Conservation (phyloP, 345 rosid species). For the Linum tenue region DNA sequence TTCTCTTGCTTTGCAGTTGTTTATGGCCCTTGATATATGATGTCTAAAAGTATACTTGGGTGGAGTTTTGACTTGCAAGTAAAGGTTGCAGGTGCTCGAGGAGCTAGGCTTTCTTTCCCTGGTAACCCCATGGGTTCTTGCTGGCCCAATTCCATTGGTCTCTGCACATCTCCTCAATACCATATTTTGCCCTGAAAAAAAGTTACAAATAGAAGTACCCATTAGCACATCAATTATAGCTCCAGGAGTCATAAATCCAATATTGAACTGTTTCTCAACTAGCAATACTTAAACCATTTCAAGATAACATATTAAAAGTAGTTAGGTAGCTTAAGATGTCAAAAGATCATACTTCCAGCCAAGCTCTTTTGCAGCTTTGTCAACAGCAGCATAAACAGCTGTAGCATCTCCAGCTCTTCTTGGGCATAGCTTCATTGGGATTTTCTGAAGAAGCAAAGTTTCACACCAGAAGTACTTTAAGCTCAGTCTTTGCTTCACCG, state of each 20-base stretch:
- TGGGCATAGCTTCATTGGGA: constrained; percentile 66
- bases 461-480: constrained; percentile 2
- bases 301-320: neutral
- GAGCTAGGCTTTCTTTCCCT: constrained; percentile 21
- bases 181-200: constrained; percentile 72
- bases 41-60: neutral
- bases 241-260: too few species aligned
- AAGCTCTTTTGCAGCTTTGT: constrained; percentile 71
- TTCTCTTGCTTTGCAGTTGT: neutral
- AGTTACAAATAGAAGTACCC: neutral
- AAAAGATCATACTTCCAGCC: constrained; percentile 68
- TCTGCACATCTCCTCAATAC: constrained; percentile 83
- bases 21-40: neutral
- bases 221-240: neutral
- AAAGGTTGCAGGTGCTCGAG: too few species aligned
- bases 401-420: constrained; percentile 94
- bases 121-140: constrained; percentile 84
- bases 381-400: constrained; percentile 69
- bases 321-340: constrained; percentile 3
- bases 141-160: constrained; percentile 96
- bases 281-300: too few species aligned
- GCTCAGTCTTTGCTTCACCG: neutral
- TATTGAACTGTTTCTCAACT: too few species aligned
- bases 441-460: constrained; percentile 47
- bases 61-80: neutral